Percentiles rank a stretch among this genome's conserved stretches.
These are phyloP conservation scores for Xylaria sp. DNA, from an alignment of 2,329 filamentous ascomycete genomes.

Conservation along the genomic window DNA sequence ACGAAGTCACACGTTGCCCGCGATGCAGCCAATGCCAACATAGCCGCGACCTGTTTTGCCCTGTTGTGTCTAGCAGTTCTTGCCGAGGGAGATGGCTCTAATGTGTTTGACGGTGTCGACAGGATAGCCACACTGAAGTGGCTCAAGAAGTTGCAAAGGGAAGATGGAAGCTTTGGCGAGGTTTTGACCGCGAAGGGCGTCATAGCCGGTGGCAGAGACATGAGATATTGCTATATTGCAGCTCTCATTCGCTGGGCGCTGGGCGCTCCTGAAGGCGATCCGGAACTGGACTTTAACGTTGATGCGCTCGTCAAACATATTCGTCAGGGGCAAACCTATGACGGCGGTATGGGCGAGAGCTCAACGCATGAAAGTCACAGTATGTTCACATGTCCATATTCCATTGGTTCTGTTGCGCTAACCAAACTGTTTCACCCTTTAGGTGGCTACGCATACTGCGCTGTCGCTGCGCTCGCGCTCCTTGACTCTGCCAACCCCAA, in stretches of 20 bases:
- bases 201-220: slow-evolving; percentile 75
- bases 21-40: slow-evolving; percentile 54
- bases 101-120: slow-evolving; percentile 58
- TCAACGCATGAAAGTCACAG: slow-evolving; percentile 78
- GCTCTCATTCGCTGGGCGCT: slow-evolving; percentile 78
- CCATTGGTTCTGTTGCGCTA: background rate
- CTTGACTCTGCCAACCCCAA: slow-evolving; percentile 54
- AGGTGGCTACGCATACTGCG: slow-evolving; percentile 91
- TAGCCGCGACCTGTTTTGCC: slow-evolving; percentile 87
- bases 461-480: slow-evolving; percentile 69
- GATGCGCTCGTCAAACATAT: slow-evolving; percentile 66
- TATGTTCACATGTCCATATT: slow-evolving; percentile 35
- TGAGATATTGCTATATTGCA: slow-evolving; percentile 83
- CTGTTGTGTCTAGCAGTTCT: slow-evolving; percentile 62
- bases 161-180: slow-evolving; percentile 89
- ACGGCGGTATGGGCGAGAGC: slow-evolving; percentile 76
- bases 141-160: slow-evolving; percentile 69
- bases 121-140: slow-evolving; percentile 64
- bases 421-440: background rate
- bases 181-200: slow-evolving; percentile 54
- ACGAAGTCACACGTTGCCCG: slow-evolving; percentile 33
- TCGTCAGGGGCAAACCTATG: slow-evolving; percentile 66
- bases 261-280: slow-evolving; percentile 53
- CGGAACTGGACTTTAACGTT: slow-evolving; percentile 68
- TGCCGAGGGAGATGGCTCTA: slow-evolving; percentile 37